Percentiles rank a stretch among this genome's conserved stretches.
phyloP scores from a whole-genome alignment of 768 basidiomycete genomes.

The Tremella fuciformis region DNA sequence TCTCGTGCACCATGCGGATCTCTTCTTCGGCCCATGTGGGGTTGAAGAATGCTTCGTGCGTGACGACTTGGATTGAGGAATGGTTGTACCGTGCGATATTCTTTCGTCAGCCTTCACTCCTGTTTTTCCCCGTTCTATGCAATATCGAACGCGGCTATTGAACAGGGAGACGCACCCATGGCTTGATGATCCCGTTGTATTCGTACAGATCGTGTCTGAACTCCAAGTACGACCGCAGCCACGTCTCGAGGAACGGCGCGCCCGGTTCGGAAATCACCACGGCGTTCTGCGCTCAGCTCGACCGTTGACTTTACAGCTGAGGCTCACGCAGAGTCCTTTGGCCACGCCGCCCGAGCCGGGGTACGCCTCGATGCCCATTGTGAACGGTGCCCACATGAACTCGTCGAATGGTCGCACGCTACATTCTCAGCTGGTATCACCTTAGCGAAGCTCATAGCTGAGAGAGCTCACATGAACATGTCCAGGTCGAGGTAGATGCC shows the following conservation, averaged over 20 bases:
- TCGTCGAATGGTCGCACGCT: constrained; percentile 48
- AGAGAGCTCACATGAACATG: constrained; percentile 43
- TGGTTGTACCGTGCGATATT: constrained; percentile 48
- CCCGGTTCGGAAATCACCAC: constrained; percentile 46
- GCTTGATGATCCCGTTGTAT: constrained; percentile 44
- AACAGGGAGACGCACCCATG: constrained; percentile 39
- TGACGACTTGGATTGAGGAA: constrained; percentile 48
- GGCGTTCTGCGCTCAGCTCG: constrained; percentile 51
- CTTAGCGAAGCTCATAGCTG: background rate
- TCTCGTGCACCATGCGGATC: constrained; percentile 44
- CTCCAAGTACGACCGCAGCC: constrained; percentile 47
- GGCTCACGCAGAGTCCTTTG: no score
- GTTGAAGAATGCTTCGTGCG: constrained; percentile 51
- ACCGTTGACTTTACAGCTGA: background rate
- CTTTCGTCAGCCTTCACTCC: no score
- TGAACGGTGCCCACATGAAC: constrained; percentile 41
- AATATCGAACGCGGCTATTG: no score
- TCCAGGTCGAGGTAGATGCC: constrained; percentile 52
- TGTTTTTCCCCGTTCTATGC: no score
- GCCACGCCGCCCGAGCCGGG: constrained; percentile 36
- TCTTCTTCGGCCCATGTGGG: constrained; percentile 52
- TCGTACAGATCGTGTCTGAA: constrained; percentile 47
- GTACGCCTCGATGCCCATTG: constrained; percentile 50
- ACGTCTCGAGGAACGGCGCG: constrained; percentile 49
- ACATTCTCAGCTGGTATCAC: background rate